These are phyloP conservation scores for Hyphopichia fennica DNA, from an alignment of 1,139 yeast species.

Conservation along the genomic window DNA sequence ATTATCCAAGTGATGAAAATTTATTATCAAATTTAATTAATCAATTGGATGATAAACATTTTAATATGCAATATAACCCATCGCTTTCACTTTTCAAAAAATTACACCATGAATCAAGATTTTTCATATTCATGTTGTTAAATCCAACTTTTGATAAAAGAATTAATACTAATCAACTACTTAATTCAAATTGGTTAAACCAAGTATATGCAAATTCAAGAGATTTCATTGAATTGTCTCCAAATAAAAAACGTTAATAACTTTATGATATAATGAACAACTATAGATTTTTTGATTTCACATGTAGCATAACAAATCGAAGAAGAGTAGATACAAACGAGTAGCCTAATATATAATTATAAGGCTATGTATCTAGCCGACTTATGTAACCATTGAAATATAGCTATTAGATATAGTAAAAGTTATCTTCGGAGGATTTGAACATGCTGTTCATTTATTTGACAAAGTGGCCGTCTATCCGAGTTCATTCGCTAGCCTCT, in stretches of 20 bases:
- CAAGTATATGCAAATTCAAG: slow-evolving; percentile 46
- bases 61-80: slow-evolving; percentile 23
- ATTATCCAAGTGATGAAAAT: slow-evolving; percentile 21
- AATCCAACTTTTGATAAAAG: slow-evolving; percentile 32
- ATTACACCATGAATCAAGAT: slow-evolving; percentile 41
- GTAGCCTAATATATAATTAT: too few species aligned
- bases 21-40: slow-evolving; percentile 16
- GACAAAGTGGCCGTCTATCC: too few species aligned
- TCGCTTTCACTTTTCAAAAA: slow-evolving; percentile 34
- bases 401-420: too few species aligned
- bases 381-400: too few species aligned
- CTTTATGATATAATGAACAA: neutral
- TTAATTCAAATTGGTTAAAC: slow-evolving; percentile 39
- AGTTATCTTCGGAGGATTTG: too few species aligned
- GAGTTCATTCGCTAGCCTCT: too few species aligned
- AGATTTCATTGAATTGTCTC: slow-evolving; percentile 21
- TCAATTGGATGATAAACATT: slow-evolving; percentile 23
- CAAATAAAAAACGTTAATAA: neutral
- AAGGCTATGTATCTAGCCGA: too few species aligned
- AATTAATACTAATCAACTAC: slow-evolving; percentile 22
- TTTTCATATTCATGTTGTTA: slow-evolving; percentile 31
- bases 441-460: too few species aligned
- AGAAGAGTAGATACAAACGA: too few species aligned
- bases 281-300: too few species aligned
- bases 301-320: too few species aligned